Evolutionary conservation across 139 green algal species (phyloP), one percentile per base, ranked within the genome.

Genomic region (Volvox africanus): DNA sequence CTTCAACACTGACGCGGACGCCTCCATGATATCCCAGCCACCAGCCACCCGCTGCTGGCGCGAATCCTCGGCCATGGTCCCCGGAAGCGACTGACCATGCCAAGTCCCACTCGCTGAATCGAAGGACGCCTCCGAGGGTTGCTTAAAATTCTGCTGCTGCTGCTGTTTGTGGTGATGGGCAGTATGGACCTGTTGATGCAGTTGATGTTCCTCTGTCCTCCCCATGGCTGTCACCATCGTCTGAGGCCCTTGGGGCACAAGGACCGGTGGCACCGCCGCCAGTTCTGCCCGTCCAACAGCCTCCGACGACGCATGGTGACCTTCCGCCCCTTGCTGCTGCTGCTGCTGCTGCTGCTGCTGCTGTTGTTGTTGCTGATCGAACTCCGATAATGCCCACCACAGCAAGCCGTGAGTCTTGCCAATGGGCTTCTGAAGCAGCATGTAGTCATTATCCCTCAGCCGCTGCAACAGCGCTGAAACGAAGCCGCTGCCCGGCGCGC

Each of bases 371-470:
- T 82, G 77, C 1, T 37, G 37, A 20, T 61, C 77, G 35, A 30
- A 75, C 80, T 86, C 18, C 50, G 82, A 88, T 18, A 88, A 36
- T 36, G 82, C 65, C 82, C 82, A 88, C 82, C 82, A 88, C 65
- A 88, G 82, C 65, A 67, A 80, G 21, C 62, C 33, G 65, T 88
- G 82, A 2, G 32, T 26, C 62, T 88, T 65, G 5, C 62, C 82
- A 19, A 22, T 36, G 32, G 82, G 17, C 22, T 20, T 5, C 22
- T 32, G 65, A 35, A 88, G 33, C 82, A 88, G 21, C 21, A 24
- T 0, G 32, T 87, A 87, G 21, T 61, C 61, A 28, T 61, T 9
- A 0, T 33, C 28, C 32, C 82, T 32, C n/a, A 87, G 55, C 30
- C 30, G 82, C 32, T n/a, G n/a, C n/a, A 76, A 33, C 82, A 87